Evolutionary conservation across 352 stramenopile species (phyloP).

Genomic region (Phytopythium montanum): DNA sequence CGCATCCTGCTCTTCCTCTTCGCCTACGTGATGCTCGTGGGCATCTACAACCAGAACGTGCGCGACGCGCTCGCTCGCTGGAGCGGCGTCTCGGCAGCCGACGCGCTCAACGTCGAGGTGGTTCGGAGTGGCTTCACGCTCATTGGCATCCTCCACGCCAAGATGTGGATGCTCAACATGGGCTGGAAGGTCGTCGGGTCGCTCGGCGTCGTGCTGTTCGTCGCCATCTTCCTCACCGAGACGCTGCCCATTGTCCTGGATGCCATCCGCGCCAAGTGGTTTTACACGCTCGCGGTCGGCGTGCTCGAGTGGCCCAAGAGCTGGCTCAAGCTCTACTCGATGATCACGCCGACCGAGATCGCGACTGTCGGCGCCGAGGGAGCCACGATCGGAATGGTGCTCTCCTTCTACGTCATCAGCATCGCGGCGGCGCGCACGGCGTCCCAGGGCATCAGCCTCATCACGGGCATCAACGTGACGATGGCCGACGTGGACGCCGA

Average conservation of each 20-base stretch:
- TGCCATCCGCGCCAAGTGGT: constrained; percentile 33
- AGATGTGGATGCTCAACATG: constrained; percentile 30
- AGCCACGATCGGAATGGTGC: constrained; percentile 42
- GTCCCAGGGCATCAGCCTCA: constrained; percentile 19
- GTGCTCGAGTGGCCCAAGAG: constrained; percentile 31
- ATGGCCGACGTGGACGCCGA: constrained; percentile 21
- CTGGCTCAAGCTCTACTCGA: constrained; percentile 35
- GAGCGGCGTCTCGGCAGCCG: constrained; percentile 24
- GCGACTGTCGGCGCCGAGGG: constrained; percentile 46
- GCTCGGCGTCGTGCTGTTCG: constrained; percentile 23
- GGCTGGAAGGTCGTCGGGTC: constrained; percentile 36
- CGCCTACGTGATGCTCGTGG: constrained; percentile 31
- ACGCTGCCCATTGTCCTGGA: constrained; percentile 30
- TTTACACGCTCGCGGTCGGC: constrained; percentile 28
- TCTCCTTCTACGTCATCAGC: constrained; percentile 42
- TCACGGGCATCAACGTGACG: constrained; percentile 19
- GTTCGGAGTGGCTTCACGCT: constrained; percentile 22
- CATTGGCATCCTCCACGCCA: constrained; percentile 35
- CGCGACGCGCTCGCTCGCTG: constrained; percentile 28
- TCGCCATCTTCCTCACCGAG: constrained; percentile 23
- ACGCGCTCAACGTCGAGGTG: constrained; percentile 20
- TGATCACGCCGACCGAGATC: constrained; percentile 50
- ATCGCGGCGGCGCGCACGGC: constrained; percentile 25
- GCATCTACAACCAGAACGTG: constrained; percentile 32
- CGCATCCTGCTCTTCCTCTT: constrained; percentile 48